Conservation (phyloP, 768 basidiomycete species). For the Suillus plorans region DNA sequence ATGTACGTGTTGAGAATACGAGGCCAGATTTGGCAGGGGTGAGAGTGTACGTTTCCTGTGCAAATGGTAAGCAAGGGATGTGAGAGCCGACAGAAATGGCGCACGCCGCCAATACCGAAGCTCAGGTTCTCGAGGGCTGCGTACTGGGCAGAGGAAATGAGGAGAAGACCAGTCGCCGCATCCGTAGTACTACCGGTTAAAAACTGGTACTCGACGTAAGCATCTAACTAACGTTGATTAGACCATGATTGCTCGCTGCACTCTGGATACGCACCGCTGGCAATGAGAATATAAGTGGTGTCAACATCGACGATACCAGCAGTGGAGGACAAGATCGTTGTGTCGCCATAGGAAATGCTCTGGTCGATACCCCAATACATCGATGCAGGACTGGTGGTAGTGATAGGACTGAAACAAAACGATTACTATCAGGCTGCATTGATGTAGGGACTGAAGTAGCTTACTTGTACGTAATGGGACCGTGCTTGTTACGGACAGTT, state of each 20-base stretch:
- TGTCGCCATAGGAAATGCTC: conserved; percentile 45
- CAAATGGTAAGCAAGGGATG: neutral
- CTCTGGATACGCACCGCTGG: conserved; percentile 30
- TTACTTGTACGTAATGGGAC: conserved; percentile 44
- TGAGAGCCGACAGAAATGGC: neutral
- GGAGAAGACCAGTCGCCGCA: conserved; percentile 15
- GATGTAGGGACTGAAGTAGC: conserved; percentile 10
- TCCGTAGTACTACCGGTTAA: conserved; percentile 14
- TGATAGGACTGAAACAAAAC: conserved; percentile 17
- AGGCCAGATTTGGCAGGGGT: conserved; percentile 42
- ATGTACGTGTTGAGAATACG: conserved; percentile 43
- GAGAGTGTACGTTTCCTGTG: conserved; percentile 35
- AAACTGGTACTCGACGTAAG: conserved; percentile 23
- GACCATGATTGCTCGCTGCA: neutral
- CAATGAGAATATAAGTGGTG: conserved; percentile 50
- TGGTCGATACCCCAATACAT: conserved; percentile 46
- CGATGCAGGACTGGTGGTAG: conserved; percentile 38
- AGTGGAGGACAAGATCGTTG: conserved; percentile 42
- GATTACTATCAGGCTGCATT: neutral
- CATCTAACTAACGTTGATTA: conserved; percentile 17
- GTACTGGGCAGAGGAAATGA: conserved; percentile 8
- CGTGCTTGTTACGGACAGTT: conserved; percentile 24
- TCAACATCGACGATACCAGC: conserved; percentile 66
- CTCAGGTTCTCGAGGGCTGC: conserved; percentile 2
- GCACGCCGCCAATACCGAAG: conserved; percentile 10